Evolutionary conservation across 495 filamentous ascomycete genomes (phyloP), one percentile per base, ranked within the genome.

Genomic region (Aspergillus affinis): DNA sequence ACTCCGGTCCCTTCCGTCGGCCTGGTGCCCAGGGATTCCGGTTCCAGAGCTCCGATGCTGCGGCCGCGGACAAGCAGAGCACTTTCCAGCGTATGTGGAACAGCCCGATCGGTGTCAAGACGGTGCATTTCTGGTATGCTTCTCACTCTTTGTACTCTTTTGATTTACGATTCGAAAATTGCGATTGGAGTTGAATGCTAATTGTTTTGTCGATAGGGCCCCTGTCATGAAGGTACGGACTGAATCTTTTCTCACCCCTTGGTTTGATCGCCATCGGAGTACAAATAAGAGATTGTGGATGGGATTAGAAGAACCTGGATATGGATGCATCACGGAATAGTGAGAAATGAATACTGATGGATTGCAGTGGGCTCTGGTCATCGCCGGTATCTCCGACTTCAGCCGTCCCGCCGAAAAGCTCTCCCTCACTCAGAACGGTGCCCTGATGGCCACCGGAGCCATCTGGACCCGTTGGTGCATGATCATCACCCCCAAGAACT

Each of bases 381-480:
- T 98, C 61, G 90, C 95, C 59, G 94, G 94, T 71, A 83, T 95
- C 75, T 84, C 90, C 63, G 94, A 98, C 79, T 90, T 98, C 75
- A 82, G 85, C 58, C 92, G 94, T 59, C 94, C 94, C n/a, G 90
- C 90, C 49, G 90, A 93, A 71, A 88, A 88, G 71, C 90, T 98
- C 61, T 97, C 93, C 32, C 79, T 97, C 18, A 91, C 89, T 17
- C 93, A 97, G 77, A 98, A 98, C 78, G 75, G 75, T 49, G 94
- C 94, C 26, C 84, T 98, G 46, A 91, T 86, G 61, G 82, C 84
- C 55, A 98, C 94, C n/a, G 94, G 94, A 55, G 73, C 85, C 47
- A 98, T 98, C 81, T 98, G 94, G 94, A 98, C 94, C 27, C 85
- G 94, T 36, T 98, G 94, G 94, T 98, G 94, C 81, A 82, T 97